A percentile compares a stretch with the other conserved stretches of the same genome.
Conservation (phyloP, 192 early-diverging fungal genomes). For the Ambispora gerdemannii region DNA sequence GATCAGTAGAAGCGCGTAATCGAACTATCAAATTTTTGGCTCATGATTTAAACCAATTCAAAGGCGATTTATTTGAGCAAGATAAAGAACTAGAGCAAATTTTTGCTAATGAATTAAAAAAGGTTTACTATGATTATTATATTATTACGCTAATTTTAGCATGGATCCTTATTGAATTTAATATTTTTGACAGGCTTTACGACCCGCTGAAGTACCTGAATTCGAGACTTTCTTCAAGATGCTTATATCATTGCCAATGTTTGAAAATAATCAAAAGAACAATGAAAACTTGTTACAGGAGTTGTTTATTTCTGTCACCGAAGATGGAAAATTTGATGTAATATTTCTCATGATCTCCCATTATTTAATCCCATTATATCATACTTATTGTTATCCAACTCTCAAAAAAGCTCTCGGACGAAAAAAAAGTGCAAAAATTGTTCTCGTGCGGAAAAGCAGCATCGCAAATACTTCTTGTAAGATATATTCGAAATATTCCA, state of each 20-base stretch:
- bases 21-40: constrained; percentile 28
- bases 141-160: too few relatives aligned
- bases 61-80: constrained; percentile 17
- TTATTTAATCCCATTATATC: background rate
- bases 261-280: constrained; percentile 23
- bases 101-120: constrained; percentile 29
- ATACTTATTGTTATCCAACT: too few relatives aligned
- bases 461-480: background rate
- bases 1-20: constrained; percentile 19
- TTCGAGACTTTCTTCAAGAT: constrained; percentile 23
- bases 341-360: background rate
- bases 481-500: too few relatives aligned
- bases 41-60: constrained; percentile 23
- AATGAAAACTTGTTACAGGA: constrained; percentile 7
- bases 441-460: constrained; percentile 24
- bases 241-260: constrained; percentile 21
- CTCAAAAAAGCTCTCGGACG: constrained; percentile 23
- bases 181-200: constrained; percentile 16
- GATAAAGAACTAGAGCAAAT: constrained; percentile 4
- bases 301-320: constrained; percentile 8
- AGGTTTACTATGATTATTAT: background rate
- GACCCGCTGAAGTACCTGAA: constrained; percentile 17
- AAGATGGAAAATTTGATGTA: constrained; percentile 28
- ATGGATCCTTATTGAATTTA: too few relatives aligned
- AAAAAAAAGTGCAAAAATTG: constrained; percentile 26